A percentile compares a stretch with the other conserved stretches of the same genome.
Conservation (phyloP, 1,284 basidiomycete species). For the Erythrobasidium hasegawianum region DNA sequence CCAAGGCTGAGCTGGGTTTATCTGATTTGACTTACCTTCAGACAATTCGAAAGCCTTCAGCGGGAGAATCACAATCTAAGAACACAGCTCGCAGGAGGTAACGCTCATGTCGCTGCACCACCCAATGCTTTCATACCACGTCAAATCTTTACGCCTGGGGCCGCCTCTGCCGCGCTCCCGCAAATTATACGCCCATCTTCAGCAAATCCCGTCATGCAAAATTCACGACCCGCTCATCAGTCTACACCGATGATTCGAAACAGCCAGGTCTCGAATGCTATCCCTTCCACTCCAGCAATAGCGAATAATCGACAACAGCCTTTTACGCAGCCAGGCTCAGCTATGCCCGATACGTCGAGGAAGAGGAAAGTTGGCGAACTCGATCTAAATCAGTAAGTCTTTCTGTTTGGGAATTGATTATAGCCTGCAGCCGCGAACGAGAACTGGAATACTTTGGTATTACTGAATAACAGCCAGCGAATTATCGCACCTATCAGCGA, state of each 20-base stretch:
- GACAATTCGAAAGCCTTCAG: constrained; percentile 15
- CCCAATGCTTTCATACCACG: neutral
- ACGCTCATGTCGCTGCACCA: neutral
- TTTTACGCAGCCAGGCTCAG: no score
- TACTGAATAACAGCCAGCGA: no score
- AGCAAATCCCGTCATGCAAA: neutral
- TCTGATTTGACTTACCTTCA: neutral
- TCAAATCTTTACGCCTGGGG: neutral
- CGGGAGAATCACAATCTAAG: constrained; percentile 22
- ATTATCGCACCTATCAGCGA: no score
- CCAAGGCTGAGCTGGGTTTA: neutral
- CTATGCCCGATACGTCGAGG: neutral
- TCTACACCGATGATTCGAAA: no score
- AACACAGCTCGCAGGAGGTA: constrained; percentile 1
- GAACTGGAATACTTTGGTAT: no score
- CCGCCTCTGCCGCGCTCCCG: neutral
- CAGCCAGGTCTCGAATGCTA: no score
- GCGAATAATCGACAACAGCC: no score
- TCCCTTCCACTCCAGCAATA: no score
- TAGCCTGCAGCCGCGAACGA: no score
- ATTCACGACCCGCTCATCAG: neutral
- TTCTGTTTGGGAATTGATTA: no score
- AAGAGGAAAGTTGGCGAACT: neutral
- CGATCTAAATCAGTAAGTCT: neutral
- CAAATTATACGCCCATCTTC: neutral